Evolutionary conservation across 2,329 filamentous ascomycete genomes (phyloP).

Genomic region (Fusarium pininemorale): DNA sequence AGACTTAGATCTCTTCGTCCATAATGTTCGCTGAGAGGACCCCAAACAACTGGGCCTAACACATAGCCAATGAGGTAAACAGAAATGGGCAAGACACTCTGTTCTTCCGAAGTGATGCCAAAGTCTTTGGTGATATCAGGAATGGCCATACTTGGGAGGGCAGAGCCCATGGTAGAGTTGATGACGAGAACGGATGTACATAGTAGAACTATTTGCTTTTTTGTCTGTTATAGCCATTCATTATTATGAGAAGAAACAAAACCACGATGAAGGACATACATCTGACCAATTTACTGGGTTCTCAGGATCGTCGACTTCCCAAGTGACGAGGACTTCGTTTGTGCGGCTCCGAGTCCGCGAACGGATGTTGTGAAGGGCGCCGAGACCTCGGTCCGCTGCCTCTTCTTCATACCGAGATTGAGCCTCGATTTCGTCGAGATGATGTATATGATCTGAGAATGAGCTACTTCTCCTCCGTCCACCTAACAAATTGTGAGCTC

Average conservation of each 20-base stretch:
- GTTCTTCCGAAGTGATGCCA: slow-evolving; percentile 57
- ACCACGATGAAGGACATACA: slow-evolving; percentile 38
- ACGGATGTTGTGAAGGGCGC: slow-evolving; percentile 47
- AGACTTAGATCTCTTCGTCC: slow-evolving; percentile 62
- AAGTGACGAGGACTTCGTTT: slow-evolving; percentile 52
- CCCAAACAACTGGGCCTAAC: slow-evolving; percentile 69
- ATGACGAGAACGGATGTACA: slow-evolving; percentile 68
- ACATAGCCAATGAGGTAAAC: slow-evolving; percentile 72
- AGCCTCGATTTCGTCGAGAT: slow-evolving; percentile 53
- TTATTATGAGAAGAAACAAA: not conserved
- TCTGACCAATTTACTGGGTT: slow-evolving; percentile 64
- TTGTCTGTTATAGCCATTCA: slow-evolving; percentile 49
- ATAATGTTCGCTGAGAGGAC: slow-evolving; percentile 72
- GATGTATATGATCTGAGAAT: slow-evolving; percentile 37
- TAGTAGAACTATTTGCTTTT: slow-evolving; percentile 64
- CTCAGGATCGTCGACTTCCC: slow-evolving; percentile 58
- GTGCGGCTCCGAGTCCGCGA: slow-evolving; percentile 47
- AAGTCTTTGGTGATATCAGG: slow-evolving; percentile 67
- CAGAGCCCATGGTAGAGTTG: slow-evolving; percentile 74
- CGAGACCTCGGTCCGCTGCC: slow-evolving; percentile 48
- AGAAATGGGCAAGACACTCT: slow-evolving; percentile 66
- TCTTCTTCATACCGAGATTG: slow-evolving; percentile 54
- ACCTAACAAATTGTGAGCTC: slow-evolving; percentile 34
- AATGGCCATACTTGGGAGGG: slow-evolving; percentile 71
- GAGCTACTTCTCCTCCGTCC: slow-evolving; percentile 40